These are phyloP conservation scores for Musa troglodytarum DNA, from an alignment of 176 grass and related monocot genomes.

Conservation along the genomic window DNA sequence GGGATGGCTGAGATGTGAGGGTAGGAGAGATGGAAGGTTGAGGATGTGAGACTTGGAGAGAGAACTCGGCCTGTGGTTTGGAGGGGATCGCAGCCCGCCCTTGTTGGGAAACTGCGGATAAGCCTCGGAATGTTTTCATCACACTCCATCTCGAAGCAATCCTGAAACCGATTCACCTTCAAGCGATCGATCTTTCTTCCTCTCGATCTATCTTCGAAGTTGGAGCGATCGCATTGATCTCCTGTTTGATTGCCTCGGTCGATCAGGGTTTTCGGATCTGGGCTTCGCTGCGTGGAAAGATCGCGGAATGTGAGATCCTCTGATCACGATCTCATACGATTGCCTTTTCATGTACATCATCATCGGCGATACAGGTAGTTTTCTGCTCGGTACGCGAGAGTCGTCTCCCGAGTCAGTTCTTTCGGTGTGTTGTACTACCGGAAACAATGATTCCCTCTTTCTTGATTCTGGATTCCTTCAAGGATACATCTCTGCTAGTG, in stretches of 20 bases:
- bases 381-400: not conserved
- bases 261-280: not conserved
- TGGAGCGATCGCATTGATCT: not conserved
- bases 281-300: not conserved
- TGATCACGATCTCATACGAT: constrained; percentile 14
- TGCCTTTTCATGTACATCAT: constrained; percentile 26
- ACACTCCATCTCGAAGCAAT: not conserved
- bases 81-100: not conserved
- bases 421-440: not conserved
- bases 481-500: no score
- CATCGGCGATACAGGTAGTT: constrained; percentile 23
- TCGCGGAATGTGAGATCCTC: not conserved
- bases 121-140: no score
- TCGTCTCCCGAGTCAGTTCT: not conserved
- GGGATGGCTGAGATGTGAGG: no score
- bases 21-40: no score
- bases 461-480: no score
- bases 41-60: no score
- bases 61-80: no score
- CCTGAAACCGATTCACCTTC: not conserved
- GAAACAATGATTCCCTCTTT: not conserved
- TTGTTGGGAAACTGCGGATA: no score
- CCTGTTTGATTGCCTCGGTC: not conserved
- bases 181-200: not conserved
- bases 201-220: not conserved